These are phyloP conservation scores for Amanita phalloides DNA, from an alignment of 768 basidiomycete genomes.

Conservation along the genomic window DNA sequence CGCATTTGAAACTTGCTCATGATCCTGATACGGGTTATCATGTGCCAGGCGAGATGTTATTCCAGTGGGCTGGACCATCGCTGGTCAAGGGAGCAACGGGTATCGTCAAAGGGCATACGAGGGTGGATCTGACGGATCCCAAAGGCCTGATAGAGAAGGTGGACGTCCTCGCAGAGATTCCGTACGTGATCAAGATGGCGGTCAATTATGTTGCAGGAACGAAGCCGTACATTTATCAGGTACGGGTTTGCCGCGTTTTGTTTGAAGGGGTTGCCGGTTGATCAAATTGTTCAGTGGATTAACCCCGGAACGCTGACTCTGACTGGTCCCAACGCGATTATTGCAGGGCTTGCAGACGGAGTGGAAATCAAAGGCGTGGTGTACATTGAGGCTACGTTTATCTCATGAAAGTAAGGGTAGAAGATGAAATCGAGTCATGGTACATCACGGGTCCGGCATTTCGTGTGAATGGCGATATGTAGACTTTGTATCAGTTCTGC, in stretches of 20 bases:
- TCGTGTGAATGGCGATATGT: not conserved
- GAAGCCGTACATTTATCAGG: conserved; percentile 93
- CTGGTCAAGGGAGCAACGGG: conserved; percentile 42
- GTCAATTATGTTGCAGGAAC: conserved; percentile 90
- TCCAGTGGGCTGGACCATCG: conserved; percentile 71
- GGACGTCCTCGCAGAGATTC: conserved; percentile 92
- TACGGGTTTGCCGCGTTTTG: conserved; percentile 20
- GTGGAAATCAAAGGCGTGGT: conserved; percentile 52
- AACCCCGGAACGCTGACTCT: conserved; percentile 34
- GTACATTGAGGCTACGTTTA: conserved; percentile 90
- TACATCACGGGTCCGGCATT: not conserved
- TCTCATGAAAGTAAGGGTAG: conserved; percentile 34
- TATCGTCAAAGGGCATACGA: conserved; percentile 42
- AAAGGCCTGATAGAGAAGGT: conserved; percentile 86
- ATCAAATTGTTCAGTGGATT: conserved; percentile 24
- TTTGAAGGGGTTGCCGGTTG: conserved; percentile 12
- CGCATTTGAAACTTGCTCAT: conserved; percentile 44
- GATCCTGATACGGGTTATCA: conserved; percentile 82
- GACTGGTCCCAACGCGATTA: conserved; percentile 29
- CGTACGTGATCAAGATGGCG: conserved; percentile 83
- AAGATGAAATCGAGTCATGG: not conserved
- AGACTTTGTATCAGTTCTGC: not conserved
- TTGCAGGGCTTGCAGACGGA: conserved; percentile 27
- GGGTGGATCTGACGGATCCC: conserved; percentile 40
- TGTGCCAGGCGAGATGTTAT: conserved; percentile 57